These are phyloP conservation scores for Lunularia cruciata DNA, from an alignment of 225 moss, liverwort and hornwort species.

Conservation along the genomic window DNA sequence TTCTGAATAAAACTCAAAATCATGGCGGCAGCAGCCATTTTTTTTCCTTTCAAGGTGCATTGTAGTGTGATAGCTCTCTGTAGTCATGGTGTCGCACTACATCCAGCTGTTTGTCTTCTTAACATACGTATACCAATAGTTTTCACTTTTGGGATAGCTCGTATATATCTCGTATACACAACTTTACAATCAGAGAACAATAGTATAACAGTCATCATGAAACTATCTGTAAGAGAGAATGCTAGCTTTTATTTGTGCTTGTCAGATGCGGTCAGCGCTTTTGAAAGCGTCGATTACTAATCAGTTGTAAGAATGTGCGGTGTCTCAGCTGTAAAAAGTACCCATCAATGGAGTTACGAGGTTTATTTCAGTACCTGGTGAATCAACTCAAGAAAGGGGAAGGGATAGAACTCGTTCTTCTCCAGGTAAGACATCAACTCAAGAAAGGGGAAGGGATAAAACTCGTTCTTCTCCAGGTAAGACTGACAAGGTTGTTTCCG, in stretches of 20 bases:
- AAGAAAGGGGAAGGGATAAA: conserved; percentile 99
- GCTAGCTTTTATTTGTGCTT: neutral
- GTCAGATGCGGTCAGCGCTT: neutral
- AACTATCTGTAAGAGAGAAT: neutral
- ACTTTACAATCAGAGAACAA: neutral
- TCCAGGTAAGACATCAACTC: conserved; percentile 95
- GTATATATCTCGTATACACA: too few relatives aligned
- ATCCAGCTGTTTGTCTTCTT: too few relatives aligned
- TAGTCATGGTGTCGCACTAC: too few relatives aligned
- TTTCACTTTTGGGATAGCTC: neutral
- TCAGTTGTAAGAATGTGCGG: neutral
- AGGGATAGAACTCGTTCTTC: conserved; percentile 95
- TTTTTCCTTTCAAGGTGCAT: too few relatives aligned
- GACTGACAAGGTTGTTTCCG: too few relatives aligned
- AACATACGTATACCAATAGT: too few relatives aligned
- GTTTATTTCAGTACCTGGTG: conserved; percentile 95
- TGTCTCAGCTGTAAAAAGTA: conserved; percentile 94
- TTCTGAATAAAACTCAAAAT: too few relatives aligned
- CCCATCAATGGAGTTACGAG: conserved; percentile 99
- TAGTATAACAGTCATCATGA: neutral
- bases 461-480: conserved; percentile 95
- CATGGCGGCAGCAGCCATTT: too few relatives aligned
- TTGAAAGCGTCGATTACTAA: neutral
- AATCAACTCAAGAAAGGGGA: conserved; percentile 99
- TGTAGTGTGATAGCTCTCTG: too few relatives aligned